A percentile compares a stretch with the other conserved stretches of the same genome.
These are phyloP conservation scores for Saccharomycopsis guyanensis DNA, from an alignment of 805 yeast species.

Conservation along the genomic window DNA sequence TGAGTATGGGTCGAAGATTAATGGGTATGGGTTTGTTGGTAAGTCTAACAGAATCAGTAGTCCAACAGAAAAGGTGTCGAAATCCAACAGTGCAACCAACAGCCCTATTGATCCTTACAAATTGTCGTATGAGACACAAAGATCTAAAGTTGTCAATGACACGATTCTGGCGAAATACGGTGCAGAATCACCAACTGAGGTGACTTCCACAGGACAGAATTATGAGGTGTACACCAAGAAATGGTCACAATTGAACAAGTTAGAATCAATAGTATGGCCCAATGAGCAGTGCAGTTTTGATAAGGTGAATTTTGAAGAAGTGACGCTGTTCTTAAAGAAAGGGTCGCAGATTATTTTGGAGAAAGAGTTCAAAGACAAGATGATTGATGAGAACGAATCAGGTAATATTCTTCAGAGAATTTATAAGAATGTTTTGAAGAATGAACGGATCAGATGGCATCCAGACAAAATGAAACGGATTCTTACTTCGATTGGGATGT, in stretches of 20 bases:
- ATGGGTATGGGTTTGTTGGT: slow-evolving; percentile 1
- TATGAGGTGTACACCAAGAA: slow-evolving; percentile 23
- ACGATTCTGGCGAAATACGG: slow-evolving; percentile 7
- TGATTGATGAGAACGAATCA: slow-evolving; percentile 9
- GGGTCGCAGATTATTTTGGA: slow-evolving; percentile 17
- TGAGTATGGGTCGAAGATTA: slow-evolving; percentile 1
- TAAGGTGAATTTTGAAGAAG: slow-evolving; percentile 21
- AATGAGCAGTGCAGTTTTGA: slow-evolving; percentile 29
- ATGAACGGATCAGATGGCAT: slow-evolving; percentile 51
- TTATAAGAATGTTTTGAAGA: slow-evolving; percentile 25
- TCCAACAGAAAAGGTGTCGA: no score
- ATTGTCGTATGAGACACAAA: slow-evolving; percentile 6
- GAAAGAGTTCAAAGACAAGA: slow-evolving; percentile 28
- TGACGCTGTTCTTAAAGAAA: slow-evolving; percentile 15
- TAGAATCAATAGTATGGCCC: slow-evolving; percentile 29
- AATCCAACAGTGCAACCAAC: neutral
- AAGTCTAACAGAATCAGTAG: neutral
- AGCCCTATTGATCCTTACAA: slow-evolving; percentile 1
- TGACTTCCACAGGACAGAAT: no score
- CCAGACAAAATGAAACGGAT: slow-evolving; percentile 45
- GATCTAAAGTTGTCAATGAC: slow-evolving; percentile 2
- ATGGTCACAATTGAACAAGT: slow-evolving; percentile 25
- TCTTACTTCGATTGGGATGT: slow-evolving; percentile 21
- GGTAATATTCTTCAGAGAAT: slow-evolving; percentile 3
- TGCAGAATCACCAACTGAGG: slow-evolving; percentile 21